phyloP scores from a whole-genome alignment of 768 basidiomycete genomes.

The Mycena olivaceomarginata region DNA sequence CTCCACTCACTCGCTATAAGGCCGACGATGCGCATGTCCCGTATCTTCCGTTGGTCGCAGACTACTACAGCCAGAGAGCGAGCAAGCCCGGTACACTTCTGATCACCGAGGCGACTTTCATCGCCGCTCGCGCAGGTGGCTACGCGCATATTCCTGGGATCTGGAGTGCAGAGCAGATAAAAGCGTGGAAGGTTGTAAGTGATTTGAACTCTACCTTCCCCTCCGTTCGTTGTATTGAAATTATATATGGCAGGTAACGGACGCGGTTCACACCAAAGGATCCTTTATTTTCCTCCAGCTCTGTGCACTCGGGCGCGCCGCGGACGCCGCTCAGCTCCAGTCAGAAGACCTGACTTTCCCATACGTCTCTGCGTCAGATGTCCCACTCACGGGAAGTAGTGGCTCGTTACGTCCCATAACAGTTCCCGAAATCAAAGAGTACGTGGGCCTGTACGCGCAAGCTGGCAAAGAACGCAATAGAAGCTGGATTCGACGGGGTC shows the following conservation, averaged over 20 bases:
- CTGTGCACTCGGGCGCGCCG: constrained; percentile 26
- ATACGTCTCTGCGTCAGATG: constrained; percentile 50
- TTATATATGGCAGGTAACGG: constrained; percentile 56
- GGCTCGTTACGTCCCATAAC: constrained; percentile 38
- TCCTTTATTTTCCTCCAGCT: constrained; percentile 64
- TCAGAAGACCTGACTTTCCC: constrained; percentile 48
- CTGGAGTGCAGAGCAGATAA: constrained; percentile 55
- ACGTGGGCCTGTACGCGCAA: constrained; percentile 56
- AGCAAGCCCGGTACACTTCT: constrained; percentile 56
- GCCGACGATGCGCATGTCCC: constrained; percentile 49
- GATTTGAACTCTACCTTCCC: neutral
- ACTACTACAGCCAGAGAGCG: constrained; percentile 56
- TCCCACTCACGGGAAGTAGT: constrained; percentile 38
- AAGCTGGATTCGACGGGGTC: constrained; percentile 53
- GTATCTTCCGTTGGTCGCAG: constrained; percentile 47
- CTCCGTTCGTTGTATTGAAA: neutral
- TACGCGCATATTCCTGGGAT: constrained; percentile 57
- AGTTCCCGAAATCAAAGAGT: constrained; percentile 54
- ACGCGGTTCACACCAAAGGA: constrained; percentile 67
- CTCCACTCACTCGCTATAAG: constrained; percentile 57
- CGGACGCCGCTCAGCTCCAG: constrained; percentile 47
- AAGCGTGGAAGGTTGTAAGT: constrained; percentile 64
- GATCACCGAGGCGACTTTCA: constrained; percentile 64
- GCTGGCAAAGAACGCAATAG: too few species aligned
- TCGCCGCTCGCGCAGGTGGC: constrained; percentile 52